These are phyloP conservation scores for Cryptococcus maquisensis DNA, from an alignment of 1,284 basidiomycete genomes.

Conservation along the genomic window DNA sequence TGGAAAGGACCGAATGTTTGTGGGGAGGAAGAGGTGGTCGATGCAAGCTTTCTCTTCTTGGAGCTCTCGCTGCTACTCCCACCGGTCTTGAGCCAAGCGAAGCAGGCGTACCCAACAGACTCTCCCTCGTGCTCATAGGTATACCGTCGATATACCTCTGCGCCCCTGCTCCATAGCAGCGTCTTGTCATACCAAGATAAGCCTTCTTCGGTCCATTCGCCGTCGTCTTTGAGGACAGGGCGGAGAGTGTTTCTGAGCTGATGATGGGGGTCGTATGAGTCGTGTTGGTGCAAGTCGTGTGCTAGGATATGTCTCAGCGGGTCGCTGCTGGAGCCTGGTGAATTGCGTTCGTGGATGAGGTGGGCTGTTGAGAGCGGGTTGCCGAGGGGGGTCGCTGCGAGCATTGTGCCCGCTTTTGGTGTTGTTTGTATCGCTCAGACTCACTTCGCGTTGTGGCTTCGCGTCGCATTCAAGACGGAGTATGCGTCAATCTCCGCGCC, in stretches of 20 bases:
- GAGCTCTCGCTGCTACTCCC: neutral
- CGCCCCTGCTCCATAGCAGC: slow-evolving; percentile 66
- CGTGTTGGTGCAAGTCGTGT: slow-evolving; percentile 1
- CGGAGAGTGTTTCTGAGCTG: slow-evolving; percentile 1
- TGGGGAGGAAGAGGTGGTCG: slow-evolving; percentile 1
- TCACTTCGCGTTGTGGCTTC: too few species aligned
- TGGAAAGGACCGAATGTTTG: slow-evolving; percentile 48
- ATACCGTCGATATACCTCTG: slow-evolving; percentile 68
- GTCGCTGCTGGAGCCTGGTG: slow-evolving; percentile 8
- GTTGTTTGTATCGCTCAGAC: too few species aligned
- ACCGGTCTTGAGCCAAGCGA: slow-evolving; percentile 58
- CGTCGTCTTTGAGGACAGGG: neutral
- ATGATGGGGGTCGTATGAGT: neutral
- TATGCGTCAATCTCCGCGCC: too few species aligned
- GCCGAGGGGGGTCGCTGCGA: slow-evolving; percentile 28
- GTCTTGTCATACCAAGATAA: slow-evolving; percentile 67
- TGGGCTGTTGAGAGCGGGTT: slow-evolving; percentile 27
- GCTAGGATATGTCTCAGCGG: neutral
- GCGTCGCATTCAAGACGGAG: too few species aligned
- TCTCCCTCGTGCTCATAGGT: slow-evolving; percentile 66
- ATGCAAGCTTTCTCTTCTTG: neutral
- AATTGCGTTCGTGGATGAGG: slow-evolving; percentile 13
- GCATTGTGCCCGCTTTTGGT: slow-evolving; percentile 10
- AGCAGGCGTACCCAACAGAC: slow-evolving; percentile 68
- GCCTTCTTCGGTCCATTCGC: slow-evolving; percentile 46